Evolutionary conservation across 805 yeast genomes (phyloP), one percentile per base, ranked within the genome.

Genomic region (Candida xiaguanensis): DNA sequence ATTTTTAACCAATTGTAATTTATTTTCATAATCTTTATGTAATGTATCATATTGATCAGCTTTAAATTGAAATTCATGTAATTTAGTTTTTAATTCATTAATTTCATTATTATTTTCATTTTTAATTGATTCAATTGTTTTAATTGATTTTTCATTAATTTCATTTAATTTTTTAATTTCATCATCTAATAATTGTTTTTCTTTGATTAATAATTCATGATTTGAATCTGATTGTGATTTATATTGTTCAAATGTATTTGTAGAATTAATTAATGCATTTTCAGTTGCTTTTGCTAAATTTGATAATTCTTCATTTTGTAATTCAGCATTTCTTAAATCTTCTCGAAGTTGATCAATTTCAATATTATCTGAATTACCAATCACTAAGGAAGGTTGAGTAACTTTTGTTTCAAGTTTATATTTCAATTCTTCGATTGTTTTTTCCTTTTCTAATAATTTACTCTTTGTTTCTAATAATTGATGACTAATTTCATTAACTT

Each of bases 281-380:
- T 86, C 95, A 3, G 87, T 77, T 11, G 84, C 77, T 37, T 61
- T 60, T 0, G 89, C 80, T 29, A 86, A 70, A n/a, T 64, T 65
- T 41, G 80, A 76, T 53, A 81, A 75, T 47, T 82, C 80, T n/a
- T 69, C 69, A 8, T 76, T 71, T 49, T 74, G 78, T n/a, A 73
- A 65, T 46, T 75, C 75, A 1, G 86, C 77, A 12, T 74, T 63
- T 16, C 70, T 74, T 40, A 83, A 67, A 40, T 82, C 86, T 32
- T 69, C 65, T 38, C 72, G 67, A 7, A 82, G 63, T 41, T 66
- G 66, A 24, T 70, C 72, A 16, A 76, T 56, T 32, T 74, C 75
- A 11, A 59, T 49, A 15, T 38, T 40, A 24, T 33, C 28, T 6
- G 37, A 23, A 41, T 16, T 41, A 18, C 36, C 37, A 11, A 36